phyloP scores from a whole-genome alignment of 139 green algal genomes.

The Mesostigma viride region DNA sequence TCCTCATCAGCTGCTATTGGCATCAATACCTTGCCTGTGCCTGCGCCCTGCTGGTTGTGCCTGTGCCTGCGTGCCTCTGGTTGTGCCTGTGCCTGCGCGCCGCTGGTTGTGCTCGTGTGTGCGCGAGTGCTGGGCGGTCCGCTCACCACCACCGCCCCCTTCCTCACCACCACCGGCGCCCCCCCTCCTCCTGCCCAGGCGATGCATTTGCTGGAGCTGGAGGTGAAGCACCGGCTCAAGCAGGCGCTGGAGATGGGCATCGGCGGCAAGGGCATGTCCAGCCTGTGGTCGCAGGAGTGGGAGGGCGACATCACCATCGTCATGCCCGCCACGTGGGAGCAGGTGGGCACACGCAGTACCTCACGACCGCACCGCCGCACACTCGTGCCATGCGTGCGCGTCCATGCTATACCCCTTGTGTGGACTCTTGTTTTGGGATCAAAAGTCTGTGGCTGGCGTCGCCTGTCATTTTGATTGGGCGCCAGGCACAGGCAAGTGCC shows the following conservation, averaged over 20 bases:
- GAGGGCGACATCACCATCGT: slow-evolving; percentile 48
- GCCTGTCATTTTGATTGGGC: neutral
- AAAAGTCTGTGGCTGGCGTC: neutral
- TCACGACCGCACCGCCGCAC: neutral
- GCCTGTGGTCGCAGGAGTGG: slow-evolving; percentile 42
- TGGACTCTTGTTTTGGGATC: neutral
- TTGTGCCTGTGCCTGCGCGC: no score
- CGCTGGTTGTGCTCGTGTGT: no score
- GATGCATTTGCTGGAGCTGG: slow-evolving; percentile 32
- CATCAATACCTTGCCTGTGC: no score
- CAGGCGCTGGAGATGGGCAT: slow-evolving; percentile 32
- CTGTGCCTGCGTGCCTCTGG: no score
- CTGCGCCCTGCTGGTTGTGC: no score
- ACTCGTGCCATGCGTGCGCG: no score
- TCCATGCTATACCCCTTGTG: neutral
- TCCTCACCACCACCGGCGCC: no score
- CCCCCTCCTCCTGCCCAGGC: slow-evolving; percentile 4
- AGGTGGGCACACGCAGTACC: slow-evolving; percentile 9
- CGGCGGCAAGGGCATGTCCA: slow-evolving; percentile 26
- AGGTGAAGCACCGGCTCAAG: slow-evolving; percentile 42
- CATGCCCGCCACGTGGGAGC: slow-evolving; percentile 32
- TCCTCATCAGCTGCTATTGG: no score
- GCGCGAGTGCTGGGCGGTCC: no score
- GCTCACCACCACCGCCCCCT: no score
- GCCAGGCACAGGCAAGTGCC: neutral